A percentile compares a stretch with the other conserved stretches of the same genome.
These are phyloP conservation scores for Cylindricascospora bacillispora DNA, from an alignment of 1,139 yeast genomes.

Conservation along the genomic window DNA sequence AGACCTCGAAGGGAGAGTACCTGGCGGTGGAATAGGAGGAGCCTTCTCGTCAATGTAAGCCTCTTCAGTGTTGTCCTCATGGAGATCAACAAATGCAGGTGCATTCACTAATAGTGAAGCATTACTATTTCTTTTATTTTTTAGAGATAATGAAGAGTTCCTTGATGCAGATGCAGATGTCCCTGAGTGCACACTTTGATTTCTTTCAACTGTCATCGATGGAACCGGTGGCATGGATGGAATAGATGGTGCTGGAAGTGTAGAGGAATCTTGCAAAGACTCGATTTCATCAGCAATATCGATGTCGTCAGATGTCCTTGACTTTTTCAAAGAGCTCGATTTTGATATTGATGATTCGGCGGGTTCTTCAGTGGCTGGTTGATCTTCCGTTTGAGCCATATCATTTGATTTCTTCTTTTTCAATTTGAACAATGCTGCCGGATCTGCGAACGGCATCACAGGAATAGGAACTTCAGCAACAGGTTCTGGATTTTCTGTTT, in stretches of 20 bases:
- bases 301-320: too few species aligned
- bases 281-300: too few species aligned
- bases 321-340: too few species aligned
- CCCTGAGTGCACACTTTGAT: too few species aligned
- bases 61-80: too few species aligned
- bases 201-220: slow-evolving; percentile 5
- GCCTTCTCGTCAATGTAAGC: slow-evolving; percentile 6
- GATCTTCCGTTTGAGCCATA: too few species aligned
- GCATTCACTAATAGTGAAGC: not conserved
- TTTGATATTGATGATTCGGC: too few species aligned
- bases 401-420: too few species aligned
- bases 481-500: slow-evolving; percentile 11
- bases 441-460: slow-evolving; percentile 37
- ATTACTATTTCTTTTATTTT: too few species aligned
- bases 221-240: slow-evolving; percentile 9
- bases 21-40: slow-evolving; percentile 8
- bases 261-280: too few species aligned
- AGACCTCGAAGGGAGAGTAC: slow-evolving; percentile 4
- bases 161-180: slow-evolving; percentile 9
- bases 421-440: slow-evolving; percentile 4
- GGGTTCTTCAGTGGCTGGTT: too few species aligned
- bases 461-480: slow-evolving; percentile 33
- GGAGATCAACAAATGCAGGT: not conserved
- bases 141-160: not conserved
- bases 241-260: slow-evolving; percentile 3